A percentile compares a stretch with the other conserved stretches of the same genome.
phyloP scores from a whole-genome alignment of 352 stramenopile genomes.

The Blastocystis hominis region DNA sequence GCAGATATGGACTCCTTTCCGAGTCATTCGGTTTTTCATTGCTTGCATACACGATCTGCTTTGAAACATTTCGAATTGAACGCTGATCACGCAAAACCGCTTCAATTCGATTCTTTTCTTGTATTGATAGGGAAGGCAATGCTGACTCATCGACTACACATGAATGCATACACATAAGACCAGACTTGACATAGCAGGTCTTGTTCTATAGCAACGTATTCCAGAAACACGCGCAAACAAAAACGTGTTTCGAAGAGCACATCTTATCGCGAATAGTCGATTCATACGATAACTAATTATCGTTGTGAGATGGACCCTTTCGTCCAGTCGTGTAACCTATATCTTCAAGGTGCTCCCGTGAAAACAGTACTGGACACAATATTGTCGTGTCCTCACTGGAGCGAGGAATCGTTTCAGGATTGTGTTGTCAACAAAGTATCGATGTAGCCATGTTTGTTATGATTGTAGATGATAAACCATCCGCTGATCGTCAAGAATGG shows the following conservation, averaged over 20 bases:
- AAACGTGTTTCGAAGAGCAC: background rate
- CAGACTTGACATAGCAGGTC: background rate
- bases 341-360: slow-evolving; percentile 13
- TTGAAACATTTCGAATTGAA: background rate
- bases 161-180: background rate
- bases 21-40: background rate
- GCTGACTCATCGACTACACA: background rate
- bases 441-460: background rate
- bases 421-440: slow-evolving; percentile 22
- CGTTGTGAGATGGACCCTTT: slow-evolving; percentile 1
- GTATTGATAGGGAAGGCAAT: background rate
- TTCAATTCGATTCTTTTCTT: slow-evolving; percentile 2
- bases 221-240: background rate
- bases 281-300: background rate
- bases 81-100: background rate
- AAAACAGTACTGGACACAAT: background rate
- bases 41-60: background rate
- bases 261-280: background rate
- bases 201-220: background rate
- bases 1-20: background rate
- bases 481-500: slow-evolving; percentile 45
- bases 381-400: background rate
- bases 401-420: slow-evolving; percentile 32
- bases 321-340: background rate
- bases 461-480: slow-evolving; percentile 18